phyloP scores from a whole-genome alignment of 2,329 filamentous ascomycete genomes.

The Rhexocercosporidium sp. region DNA sequence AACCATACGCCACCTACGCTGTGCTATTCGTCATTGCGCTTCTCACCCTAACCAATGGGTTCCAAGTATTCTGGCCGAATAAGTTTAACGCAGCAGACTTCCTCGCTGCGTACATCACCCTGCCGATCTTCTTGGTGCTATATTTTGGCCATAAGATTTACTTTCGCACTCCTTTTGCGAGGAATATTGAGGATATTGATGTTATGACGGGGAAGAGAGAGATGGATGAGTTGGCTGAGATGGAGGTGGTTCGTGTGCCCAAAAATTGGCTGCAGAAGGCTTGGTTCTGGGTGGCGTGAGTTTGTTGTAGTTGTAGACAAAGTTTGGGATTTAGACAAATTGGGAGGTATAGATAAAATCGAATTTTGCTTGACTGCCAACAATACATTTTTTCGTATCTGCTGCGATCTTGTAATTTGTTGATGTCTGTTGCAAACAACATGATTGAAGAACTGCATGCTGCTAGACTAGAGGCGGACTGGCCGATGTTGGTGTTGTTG shows the following conservation, averaged over 20 bases:
- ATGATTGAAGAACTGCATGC: too few species aligned
- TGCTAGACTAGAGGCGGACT: too few species aligned
- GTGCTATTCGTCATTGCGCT: conserved; percentile 60
- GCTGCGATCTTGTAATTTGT: too few species aligned
- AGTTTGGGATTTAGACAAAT: not conserved
- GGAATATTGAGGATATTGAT: conserved; percentile 57
- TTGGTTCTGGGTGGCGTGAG: conserved; percentile 56
- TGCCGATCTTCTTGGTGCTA: conserved; percentile 64
- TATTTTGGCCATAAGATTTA: conserved; percentile 66
- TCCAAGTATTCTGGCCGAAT: conserved; percentile 71
- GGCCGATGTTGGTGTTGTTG: too few species aligned
- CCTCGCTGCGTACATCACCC: conserved; percentile 65
- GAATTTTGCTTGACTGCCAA: not conserved
- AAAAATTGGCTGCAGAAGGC: conserved; percentile 57
- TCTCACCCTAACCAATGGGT: conserved; percentile 76
- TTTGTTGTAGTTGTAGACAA: not conserved
- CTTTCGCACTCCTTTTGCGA: conserved; percentile 51
- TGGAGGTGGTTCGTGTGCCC: conserved; percentile 54
- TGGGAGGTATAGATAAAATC: not conserved
- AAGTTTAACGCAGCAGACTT: conserved; percentile 69
- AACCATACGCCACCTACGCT: conserved; percentile 22
- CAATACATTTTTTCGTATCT: too few species aligned
- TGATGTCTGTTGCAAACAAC: too few species aligned
- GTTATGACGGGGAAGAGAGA: conserved; percentile 63
- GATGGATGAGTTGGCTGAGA: conserved; percentile 56